Conservation (phyloP, 805 yeast species). For the Huiozyma naganishii region DNA sequence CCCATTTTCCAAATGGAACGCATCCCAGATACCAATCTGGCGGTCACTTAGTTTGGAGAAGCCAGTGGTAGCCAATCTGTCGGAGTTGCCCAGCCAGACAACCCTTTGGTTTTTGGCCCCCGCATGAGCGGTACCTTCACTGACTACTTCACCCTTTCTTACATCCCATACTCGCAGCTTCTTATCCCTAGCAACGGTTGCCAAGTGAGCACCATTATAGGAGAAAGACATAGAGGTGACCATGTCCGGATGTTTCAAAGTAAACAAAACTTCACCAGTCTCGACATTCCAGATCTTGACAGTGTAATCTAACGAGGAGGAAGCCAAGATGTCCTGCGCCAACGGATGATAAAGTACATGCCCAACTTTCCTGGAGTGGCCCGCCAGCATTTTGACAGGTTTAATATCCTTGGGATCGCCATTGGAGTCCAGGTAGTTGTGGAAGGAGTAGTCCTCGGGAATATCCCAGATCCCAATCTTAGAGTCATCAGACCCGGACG, state of each 20-base stretch:
- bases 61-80: constrained; percentile 87
- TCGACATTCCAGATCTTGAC: constrained; percentile 86
- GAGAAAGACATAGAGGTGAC: constrained; percentile 91
- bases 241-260: constrained; percentile 78
- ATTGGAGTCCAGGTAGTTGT: constrained; percentile 41
- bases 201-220: constrained; percentile 77
- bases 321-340: constrained; percentile 77
- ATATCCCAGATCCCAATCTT: constrained; percentile 79
- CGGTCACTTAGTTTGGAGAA: constrained; percentile 88
- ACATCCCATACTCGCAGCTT: constrained; percentile 86
- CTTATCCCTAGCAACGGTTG: constrained; percentile 86
- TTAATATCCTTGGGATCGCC: constrained; percentile 56
- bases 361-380: constrained; percentile 93
- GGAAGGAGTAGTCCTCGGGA: constrained; percentile 72
- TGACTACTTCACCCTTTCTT: constrained; percentile 57
- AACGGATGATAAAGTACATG: constrained; percentile 84
- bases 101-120: constrained; percentile 90
- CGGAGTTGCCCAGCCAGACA: constrained; percentile 80
- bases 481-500: constrained; percentile 74
- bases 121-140: constrained; percentile 81
- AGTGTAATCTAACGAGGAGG: constrained; percentile 82
- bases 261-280: constrained; percentile 56
- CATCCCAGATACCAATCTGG: constrained; percentile 91
- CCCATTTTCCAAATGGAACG: constrained; percentile 60
- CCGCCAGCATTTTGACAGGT: constrained; percentile 61